Base-by-base conservation (phyloP, 371 early-diverging fungal genomes). In the Syncephalastrum sp. region DNA sequence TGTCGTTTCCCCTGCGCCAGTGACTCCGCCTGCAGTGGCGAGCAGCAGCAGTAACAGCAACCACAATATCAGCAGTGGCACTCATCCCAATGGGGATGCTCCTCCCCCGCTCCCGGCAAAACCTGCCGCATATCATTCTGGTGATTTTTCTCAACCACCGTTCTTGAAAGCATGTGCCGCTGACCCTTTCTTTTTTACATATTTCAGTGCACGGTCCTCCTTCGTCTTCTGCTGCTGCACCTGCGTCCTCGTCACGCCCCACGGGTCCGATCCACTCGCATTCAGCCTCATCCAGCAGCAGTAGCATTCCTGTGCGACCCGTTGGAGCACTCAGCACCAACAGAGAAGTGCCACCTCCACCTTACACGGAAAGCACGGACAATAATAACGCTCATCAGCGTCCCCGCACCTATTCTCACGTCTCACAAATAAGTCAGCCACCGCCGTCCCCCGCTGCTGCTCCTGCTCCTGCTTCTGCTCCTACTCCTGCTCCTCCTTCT, bases 21-120 rank as follows among this genome's bases (percentile, higher is more conserved):
- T 10, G 2, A 8, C 38, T 10, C 38, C 38, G 38, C 38, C 38
- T 33, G 38, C 38, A 10, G 6, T 33, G 12, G 10, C 38, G 19
- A 49, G 15, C 47, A 24, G 13, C 56, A 12, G 14, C 57, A 50
- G 25, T 50, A 46, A 8, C 24, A 54, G 6, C 19, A 54, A 14
- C 42, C 42, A 15, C 21, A 4, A 16, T 42, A 47, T 12, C 17
- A 23, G 25, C 41, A 8, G 16, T 44, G 7, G 15, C 29, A 27
- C 8, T 21, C 50, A 12, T 19, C 42, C 13, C 19, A 41, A 29
- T 41, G 41, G 38, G 3, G 8, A 8, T n/a, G 16, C 44, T 21
- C 60, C 54, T 27, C 63, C 63, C 19, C 54, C 57, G 2, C 48
- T 57, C n/a, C 57, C 63, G 23, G 33, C 46, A 5, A 62, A 62